These are phyloP conservation scores for Claviceps quebecensis DNA, from an alignment of 2,329 filamentous ascomycete species.

Conservation along the genomic window DNA sequence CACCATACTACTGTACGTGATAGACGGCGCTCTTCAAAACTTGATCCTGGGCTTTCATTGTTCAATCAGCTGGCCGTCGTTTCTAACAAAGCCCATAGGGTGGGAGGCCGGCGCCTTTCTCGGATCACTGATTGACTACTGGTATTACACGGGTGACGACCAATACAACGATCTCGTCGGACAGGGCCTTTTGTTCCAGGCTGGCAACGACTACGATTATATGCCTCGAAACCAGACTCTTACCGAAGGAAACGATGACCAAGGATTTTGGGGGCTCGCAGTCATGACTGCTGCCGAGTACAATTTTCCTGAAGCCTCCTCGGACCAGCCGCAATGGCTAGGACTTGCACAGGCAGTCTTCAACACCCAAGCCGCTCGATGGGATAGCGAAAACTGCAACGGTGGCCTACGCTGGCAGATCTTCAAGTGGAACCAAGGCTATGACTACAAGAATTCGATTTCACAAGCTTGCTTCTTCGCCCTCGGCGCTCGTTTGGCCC, in stretches of 20 bases:
- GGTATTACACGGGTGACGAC: constrained; percentile 65
- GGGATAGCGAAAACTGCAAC: constrained; percentile 55
- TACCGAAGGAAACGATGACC: constrained; percentile 60
- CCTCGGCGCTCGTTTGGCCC: constrained; percentile 51
- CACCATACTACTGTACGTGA: constrained; percentile 39
- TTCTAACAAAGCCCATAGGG: constrained; percentile 23
- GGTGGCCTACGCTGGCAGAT: constrained; percentile 79
- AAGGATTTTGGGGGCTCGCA: constrained; percentile 60
- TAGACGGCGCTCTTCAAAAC: neutral
- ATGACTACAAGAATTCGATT: constrained; percentile 60
- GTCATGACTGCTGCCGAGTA: constrained; percentile 59
- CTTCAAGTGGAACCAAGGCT: constrained; percentile 68
- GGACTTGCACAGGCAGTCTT: constrained; percentile 67
- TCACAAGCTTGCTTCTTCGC: constrained; percentile 51
- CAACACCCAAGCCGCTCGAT: constrained; percentile 61
- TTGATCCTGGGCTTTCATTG: neutral
- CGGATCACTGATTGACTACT: constrained; percentile 64
- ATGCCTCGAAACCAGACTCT: constrained; percentile 62
- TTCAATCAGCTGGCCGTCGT: neutral
- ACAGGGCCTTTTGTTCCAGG: constrained; percentile 60
- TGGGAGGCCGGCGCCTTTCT: constrained; percentile 66
- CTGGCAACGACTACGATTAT: constrained; percentile 58
- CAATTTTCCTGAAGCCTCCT: constrained; percentile 45
- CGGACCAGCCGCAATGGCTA: constrained; percentile 49
- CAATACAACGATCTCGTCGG: constrained; percentile 55